A percentile compares a stretch with the other conserved stretches of the same genome.
phyloP scores from a whole-genome alignment of 176 grass and related monocot genomes.

The Raddia guianensis region DNA sequence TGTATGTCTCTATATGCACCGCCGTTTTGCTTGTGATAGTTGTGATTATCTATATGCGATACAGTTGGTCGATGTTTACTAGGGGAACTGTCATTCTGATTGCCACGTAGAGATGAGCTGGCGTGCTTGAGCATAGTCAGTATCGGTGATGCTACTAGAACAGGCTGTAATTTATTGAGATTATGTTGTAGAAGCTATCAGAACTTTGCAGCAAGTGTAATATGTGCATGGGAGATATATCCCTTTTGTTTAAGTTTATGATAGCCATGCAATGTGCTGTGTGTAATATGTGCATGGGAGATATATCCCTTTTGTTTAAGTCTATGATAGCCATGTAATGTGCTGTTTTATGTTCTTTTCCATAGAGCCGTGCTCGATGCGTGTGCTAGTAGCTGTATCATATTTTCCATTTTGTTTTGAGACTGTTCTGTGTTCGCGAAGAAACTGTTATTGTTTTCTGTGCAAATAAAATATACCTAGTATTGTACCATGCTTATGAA shows the following conservation, averaged over 20 bases:
- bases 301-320: background rate
- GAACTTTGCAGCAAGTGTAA: background rate
- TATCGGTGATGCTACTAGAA: background rate
- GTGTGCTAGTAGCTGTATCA: background rate
- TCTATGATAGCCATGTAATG: background rate
- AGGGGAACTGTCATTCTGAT: background rate
- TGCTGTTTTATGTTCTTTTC: background rate
- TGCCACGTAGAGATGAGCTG: background rate
- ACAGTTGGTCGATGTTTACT: background rate
- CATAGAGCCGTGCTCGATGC: background rate
- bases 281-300: too few relatives aligned
- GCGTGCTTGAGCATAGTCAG: background rate
- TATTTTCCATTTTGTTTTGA: background rate
- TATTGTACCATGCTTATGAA: background rate
- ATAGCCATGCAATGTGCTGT: background rate
- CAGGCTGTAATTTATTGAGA: background rate
- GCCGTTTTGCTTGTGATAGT: background rate
- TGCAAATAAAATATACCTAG: too few relatives aligned
- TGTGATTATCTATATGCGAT: background rate
- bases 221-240: background rate
- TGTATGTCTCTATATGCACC: constrained; percentile 52
- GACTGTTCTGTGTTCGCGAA: background rate
- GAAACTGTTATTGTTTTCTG: background rate
- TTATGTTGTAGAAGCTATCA: background rate
- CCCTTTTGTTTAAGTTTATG: background rate